Evolutionary conservation across 805 yeast species (phyloP).

Genomic region (Henningerozyma blattae): DNA sequence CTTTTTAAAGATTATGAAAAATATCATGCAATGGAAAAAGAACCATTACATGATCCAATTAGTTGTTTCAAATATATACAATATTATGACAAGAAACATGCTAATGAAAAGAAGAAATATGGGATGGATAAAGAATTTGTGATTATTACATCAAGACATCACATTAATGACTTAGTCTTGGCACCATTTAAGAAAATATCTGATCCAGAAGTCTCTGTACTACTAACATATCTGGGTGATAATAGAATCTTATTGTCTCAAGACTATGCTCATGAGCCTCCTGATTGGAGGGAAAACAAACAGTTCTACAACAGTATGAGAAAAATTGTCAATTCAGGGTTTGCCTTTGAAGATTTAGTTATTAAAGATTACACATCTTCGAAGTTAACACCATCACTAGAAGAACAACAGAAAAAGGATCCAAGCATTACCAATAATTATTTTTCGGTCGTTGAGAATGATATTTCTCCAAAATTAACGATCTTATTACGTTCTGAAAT

Average conservation of each 20-base stretch:
- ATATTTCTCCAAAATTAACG: conserved; percentile 7
- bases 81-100: conserved; percentile 3
- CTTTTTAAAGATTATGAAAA: conserved; percentile 12
- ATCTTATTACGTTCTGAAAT: conserved; percentile 24
- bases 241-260: conserved; percentile 13
- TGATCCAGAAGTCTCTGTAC: conserved; percentile 5
- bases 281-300: neutral
- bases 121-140: conserved; percentile 6
- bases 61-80: conserved; percentile 15
- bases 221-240: conserved; percentile 9
- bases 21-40: conserved; percentile 11
- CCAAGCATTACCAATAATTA: conserved; percentile 3
- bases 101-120: neutral
- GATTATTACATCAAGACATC: conserved; percentile 21
- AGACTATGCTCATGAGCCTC: conserved; percentile 1
- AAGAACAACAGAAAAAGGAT: too few species aligned
- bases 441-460: conserved; percentile 17
- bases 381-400: neutral
- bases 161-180: conserved; percentile 19
- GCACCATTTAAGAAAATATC: conserved; percentile 8
- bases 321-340: conserved; percentile 20
- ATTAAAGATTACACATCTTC: conserved; percentile 2
- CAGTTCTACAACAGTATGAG: neutral
- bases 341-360: conserved; percentile 20
- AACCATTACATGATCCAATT: conserved; percentile 10